Percentiles rank a stretch among this genome's conserved stretches.
Conservation (phyloP, 768 basidiomycete species). For the Dendrothele bispora region DNA sequence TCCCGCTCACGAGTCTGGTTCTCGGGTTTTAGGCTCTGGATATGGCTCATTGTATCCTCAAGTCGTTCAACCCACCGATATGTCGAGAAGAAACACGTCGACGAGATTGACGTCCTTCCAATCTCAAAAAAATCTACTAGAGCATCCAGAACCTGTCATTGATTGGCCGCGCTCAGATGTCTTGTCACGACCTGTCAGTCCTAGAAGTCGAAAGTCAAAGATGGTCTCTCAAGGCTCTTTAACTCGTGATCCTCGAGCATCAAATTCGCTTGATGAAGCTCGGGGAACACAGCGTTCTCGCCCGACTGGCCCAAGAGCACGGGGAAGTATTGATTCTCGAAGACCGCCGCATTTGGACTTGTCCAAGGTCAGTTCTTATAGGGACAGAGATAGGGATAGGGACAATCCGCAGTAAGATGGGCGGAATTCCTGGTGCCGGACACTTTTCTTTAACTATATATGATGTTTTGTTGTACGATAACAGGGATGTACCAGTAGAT, state of each 20-base stretch:
- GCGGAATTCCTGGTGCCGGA: too few relatives aligned
- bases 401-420: too few relatives aligned
- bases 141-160: conserved; percentile 50
- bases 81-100: too few relatives aligned
- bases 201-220: conserved; percentile 30
- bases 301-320: conserved; percentile 33
- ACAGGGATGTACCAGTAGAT: too few relatives aligned
- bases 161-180: conserved; percentile 54
- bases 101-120: too few relatives aligned
- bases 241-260: conserved; percentile 8
- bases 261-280: background rate
- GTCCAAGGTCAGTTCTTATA: conserved; percentile 20
- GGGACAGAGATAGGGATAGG: too few relatives aligned
- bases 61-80: conserved; percentile 22
- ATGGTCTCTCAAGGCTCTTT: conserved; percentile 13
- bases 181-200: conserved; percentile 29
- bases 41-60: conserved; percentile 23
- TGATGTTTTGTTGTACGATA: too few relatives aligned
- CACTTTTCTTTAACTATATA: too few relatives aligned
- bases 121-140: too few relatives aligned
- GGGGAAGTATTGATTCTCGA: conserved; percentile 23
- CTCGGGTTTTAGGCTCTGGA: conserved; percentile 10
- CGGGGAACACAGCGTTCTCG: conserved; percentile 18
- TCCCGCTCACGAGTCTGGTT: conserved; percentile 9
- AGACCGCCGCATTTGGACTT: conserved; percentile 27